Base-by-base conservation (phyloP, 1,284 basidiomycete species). In the Heliocybe sulcata region DNA sequence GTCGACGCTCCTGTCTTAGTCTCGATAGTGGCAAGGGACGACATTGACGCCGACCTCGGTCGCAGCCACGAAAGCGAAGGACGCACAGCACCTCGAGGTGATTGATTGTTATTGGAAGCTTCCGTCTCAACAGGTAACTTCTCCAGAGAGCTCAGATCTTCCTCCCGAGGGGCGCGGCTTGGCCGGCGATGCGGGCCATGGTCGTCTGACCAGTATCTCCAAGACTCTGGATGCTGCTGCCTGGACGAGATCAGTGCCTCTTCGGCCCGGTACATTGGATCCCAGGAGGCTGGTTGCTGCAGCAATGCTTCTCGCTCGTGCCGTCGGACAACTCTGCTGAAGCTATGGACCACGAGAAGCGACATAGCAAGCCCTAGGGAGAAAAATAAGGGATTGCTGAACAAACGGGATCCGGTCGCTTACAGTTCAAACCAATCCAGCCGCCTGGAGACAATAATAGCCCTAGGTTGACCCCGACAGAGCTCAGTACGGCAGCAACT, bases 401-500 rank as follows among this genome's bases (percentile, higher is more conserved):
- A 25, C 9, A 10, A n/a, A 53, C 11, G 16, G 20, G 12, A 6
- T 29, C 11, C 14, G 19, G 35, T 20, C 55, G 69, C 80, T 60
- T 63, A 84, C 83, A 85, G 61, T 81, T 79, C 8, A 83, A 56
- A 10, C 69, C 66, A 55, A 83, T 71, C 83, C 83, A 86, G 19
- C 73, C 71, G 14, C 71, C 71, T 9, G 76, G 67, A n/a, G 71
- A 72, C 25, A 80, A 64, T 2, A 74, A 64, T 33, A 75, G 72
- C 47, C 72, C 67, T 55, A 74, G 67, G 55, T 73, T 78, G 27
- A 79, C 70, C 1, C 82, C 81, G 27, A 83, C 72, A 26, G 81
- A 67, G 35, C 76, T 73, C 45, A 82, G 64, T 16, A 82, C 67
- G 4, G 76, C 76, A 14, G 79, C 73, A 12, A 79, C 68, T 22